Evolutionary conservation across 768 basidiomycete genomes (phyloP).

Genomic region (Auricularia auricula-judae): DNA sequence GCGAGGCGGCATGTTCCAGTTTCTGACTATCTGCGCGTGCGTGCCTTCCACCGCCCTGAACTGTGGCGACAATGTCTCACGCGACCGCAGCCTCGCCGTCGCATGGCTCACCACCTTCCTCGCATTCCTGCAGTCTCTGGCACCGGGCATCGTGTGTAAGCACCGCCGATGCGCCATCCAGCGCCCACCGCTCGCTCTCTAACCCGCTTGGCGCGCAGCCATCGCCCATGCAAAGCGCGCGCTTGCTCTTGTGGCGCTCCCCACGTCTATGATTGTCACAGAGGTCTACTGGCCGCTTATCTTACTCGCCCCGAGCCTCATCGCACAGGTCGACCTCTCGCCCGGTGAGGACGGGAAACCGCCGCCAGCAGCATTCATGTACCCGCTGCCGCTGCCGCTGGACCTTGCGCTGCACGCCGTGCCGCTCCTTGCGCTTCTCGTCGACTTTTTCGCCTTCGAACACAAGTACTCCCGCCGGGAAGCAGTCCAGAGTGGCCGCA

Average conservation of each 20-base stretch:
- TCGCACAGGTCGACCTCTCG: conserved; percentile 28
- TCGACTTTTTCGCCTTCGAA: conserved; percentile 64
- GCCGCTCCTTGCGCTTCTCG: conserved; percentile 44
- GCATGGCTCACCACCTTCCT: conserved; percentile 32
- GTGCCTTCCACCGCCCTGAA: conserved; percentile 7
- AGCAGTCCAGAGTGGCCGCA: conserved; percentile 22
- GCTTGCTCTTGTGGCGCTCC: conserved; percentile 53
- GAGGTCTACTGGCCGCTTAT: conserved; percentile 63
- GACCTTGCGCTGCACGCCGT: conserved; percentile 59
- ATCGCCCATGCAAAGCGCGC: conserved; percentile 39
- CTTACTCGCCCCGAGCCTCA: conserved; percentile 42
- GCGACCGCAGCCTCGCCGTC: conserved; percentile 18
- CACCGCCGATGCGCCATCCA: neutral
- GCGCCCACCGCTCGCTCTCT: neutral
- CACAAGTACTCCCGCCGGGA: conserved; percentile 32
- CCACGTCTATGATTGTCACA: conserved; percentile 41
- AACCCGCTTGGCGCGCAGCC: conserved; percentile 17
- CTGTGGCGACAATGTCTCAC: neutral
- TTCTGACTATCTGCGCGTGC: conserved; percentile 70
- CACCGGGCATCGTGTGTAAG: conserved; percentile 27
- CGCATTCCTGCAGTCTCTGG: conserved; percentile 29
- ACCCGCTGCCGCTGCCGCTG: conserved; percentile 33
- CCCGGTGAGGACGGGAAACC: conserved; percentile 11
- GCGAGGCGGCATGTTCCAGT: conserved; percentile 55
- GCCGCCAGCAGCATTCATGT: conserved; percentile 25